Evolutionary conservation across 1,284 basidiomycete species (phyloP).

Genomic region (Ustilago esculenta): DNA sequence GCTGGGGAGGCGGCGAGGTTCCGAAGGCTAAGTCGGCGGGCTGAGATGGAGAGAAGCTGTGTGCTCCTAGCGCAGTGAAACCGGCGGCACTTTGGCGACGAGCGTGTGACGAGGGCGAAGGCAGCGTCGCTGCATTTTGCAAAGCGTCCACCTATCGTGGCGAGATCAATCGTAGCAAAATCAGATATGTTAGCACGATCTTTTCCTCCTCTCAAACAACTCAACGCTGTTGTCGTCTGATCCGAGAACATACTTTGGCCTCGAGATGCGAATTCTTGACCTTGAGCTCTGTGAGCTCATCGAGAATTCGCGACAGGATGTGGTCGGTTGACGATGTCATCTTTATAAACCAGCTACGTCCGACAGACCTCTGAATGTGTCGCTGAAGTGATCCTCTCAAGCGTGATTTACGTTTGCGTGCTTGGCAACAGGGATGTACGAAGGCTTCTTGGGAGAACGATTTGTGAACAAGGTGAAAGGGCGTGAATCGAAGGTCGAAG

Average conservation of each 20-base stretch:
- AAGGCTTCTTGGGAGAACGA: too few relatives aligned
- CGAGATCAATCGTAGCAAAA: neutral
- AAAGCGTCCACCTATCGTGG: conserved; percentile 40
- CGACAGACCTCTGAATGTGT: neutral
- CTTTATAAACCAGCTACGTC: neutral
- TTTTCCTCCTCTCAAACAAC: too few relatives aligned
- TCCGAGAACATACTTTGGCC: conserved; percentile 46
- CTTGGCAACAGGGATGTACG: too few relatives aligned
- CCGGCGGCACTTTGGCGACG: conserved; percentile 47
- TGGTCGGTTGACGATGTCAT: conserved; percentile 40
- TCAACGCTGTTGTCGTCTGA: neutral
- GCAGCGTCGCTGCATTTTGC: conserved; percentile 43
- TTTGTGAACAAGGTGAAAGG: too few relatives aligned
- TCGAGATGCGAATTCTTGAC: conserved; percentile 57
- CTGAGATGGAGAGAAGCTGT: conserved; percentile 42
- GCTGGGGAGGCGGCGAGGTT: conserved; percentile 52
- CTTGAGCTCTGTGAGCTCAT: conserved; percentile 59
- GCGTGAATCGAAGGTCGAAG: too few relatives aligned
- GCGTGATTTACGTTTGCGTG: neutral
- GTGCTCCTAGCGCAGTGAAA: conserved; percentile 42
- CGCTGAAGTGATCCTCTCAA: neutral
- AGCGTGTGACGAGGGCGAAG: conserved; percentile 44
- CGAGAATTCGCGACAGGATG: conserved; percentile 51
- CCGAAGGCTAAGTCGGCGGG: conserved; percentile 35
- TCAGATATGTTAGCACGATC: neutral